A percentile compares a stretch with the other conserved stretches of the same genome.
Evolutionary conservation across 2,329 filamentous ascomycete genomes (phyloP).

Genomic region (Chalaropsis ovoidea): DNA sequence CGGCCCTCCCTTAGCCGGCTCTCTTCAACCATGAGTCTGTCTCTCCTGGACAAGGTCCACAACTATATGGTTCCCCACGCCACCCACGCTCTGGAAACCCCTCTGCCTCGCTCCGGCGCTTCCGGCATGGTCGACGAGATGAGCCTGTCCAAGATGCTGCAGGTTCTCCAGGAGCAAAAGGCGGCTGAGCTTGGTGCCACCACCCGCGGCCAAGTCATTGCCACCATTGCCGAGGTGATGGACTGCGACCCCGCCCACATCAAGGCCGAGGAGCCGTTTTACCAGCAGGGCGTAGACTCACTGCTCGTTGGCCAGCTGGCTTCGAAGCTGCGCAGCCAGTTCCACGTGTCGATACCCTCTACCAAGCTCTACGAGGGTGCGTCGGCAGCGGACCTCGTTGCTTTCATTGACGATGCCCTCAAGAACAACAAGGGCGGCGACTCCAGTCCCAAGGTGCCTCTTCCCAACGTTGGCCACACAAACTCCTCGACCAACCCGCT

Average conservation of each 20-base stretch:
- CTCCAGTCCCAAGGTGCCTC: conserved; percentile 21
- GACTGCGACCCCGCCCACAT: conserved; percentile 35
- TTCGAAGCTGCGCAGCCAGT: conserved; percentile 42
- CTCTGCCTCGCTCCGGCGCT: conserved; percentile 31
- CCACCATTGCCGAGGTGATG: conserved; percentile 40
- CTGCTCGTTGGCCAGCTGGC: conserved; percentile 44
- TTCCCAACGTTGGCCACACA: conserved; percentile 35
- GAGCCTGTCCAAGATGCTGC: conserved; percentile 32
- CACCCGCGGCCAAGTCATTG: conserved; percentile 34
- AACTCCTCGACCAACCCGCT: conserved; percentile 42
- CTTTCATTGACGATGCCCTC: conserved; percentile 33
- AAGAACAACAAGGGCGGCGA: conserved; percentile 21
- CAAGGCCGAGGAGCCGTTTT: conserved; percentile 39
- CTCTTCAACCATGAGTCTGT: conserved; percentile 19
- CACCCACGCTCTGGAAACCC: conserved; percentile 31
- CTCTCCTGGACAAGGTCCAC: conserved; percentile 26
- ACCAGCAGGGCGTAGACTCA: conserved; percentile 45
- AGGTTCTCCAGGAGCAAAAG: conserved; percentile 28
- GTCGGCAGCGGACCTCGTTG: conserved; percentile 36
- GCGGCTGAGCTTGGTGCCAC: conserved; percentile 28
- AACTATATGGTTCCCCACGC: conserved; percentile 36
- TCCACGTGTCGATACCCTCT: conserved; percentile 41
- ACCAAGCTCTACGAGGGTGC: conserved; percentile 43
- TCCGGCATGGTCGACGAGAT: conserved; percentile 33
- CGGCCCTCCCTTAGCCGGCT: conserved; percentile 19